These are phyloP conservation scores for Gonium pectorale DNA, from an alignment of 139 green algal genomes.

Conservation along the genomic window DNA sequence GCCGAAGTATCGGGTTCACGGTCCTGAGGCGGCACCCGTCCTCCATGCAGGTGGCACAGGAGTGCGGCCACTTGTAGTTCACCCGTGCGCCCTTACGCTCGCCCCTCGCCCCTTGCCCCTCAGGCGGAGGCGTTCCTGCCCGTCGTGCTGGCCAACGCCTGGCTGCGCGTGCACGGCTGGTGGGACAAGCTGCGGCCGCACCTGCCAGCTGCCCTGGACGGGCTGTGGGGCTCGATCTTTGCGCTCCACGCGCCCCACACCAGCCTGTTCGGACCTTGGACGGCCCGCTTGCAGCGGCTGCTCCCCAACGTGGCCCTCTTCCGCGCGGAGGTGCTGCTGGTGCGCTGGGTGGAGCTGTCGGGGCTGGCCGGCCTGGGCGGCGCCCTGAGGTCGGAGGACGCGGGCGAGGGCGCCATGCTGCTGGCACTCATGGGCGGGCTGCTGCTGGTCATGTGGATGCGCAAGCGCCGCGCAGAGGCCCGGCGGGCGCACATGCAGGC, in stretches of 20 bases:
- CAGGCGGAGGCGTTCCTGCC: slow-evolving; percentile 57
- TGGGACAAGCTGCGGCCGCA: slow-evolving; percentile 45
- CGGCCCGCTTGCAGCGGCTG: not conserved
- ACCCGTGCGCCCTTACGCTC: no score
- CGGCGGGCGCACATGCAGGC: not conserved
- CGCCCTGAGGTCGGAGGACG: not conserved
- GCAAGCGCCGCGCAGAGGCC: slow-evolving; percentile 9
- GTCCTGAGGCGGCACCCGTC: no score
- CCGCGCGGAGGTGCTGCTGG: slow-evolving; percentile 26
- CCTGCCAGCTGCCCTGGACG: slow-evolving; percentile 3
- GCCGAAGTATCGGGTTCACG: no score
- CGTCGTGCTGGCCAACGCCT: slow-evolving; percentile 54
- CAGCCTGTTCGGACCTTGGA: slow-evolving; percentile 40
- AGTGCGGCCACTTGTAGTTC: no score
- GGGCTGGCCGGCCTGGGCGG: not conserved
- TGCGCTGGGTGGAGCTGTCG: slow-evolving; percentile 29
- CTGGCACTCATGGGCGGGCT: slow-evolving; percentile 27
- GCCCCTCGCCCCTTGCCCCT: not conserved
- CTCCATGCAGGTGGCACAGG: no score
- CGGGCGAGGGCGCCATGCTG: slow-evolving; percentile 8
- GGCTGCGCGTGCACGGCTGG: slow-evolving; percentile 58
- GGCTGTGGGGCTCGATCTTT: slow-evolving; percentile 24
- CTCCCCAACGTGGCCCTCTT: slow-evolving; percentile 17
- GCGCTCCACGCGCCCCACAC: slow-evolving; percentile 48
- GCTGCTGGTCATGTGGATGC: slow-evolving; percentile 24